Conservation (phyloP, 2,329 filamentous ascomycete genomes). For the Colletotrichum navitas region DNA sequence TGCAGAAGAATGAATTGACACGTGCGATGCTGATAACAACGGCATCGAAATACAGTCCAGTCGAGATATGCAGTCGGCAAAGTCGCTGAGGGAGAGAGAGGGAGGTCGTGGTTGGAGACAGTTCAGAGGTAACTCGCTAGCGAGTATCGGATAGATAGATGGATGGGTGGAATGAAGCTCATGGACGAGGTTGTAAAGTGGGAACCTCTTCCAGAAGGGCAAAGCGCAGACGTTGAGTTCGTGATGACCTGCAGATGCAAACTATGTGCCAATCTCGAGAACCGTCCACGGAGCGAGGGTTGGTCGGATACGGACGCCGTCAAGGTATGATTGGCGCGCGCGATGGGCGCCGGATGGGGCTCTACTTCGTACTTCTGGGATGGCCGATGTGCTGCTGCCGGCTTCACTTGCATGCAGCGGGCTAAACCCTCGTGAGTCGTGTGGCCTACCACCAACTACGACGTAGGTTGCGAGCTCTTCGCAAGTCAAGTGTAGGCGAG, state of each 20-base stretch:
- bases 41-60: not conserved
- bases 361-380: not conserved
- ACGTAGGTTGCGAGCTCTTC: not conserved
- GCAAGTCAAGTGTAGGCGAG: not conserved
- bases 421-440: conserved; percentile 8
- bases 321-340: conserved; percentile 9
- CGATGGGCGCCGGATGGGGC: no score
- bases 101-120: not conserved
- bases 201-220: conserved; percentile 19
- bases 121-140: not conserved
- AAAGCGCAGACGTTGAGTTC: conserved; percentile 21
- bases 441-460: not conserved
- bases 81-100: not conserved
- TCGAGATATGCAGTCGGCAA: not conserved
- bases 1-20: not conserved
- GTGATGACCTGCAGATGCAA: conserved; percentile 14
- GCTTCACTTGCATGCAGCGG: conserved; percentile 30
- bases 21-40: not conserved
- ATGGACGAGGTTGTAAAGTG: conserved; percentile 26
- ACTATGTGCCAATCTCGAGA: not conserved
- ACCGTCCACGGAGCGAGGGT: not conserved
- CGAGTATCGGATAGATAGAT: not conserved
- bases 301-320: not conserved
- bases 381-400: conserved; percentile 5
- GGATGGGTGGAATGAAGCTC: conserved; percentile 22